phyloP scores from a whole-genome alignment of 179 eudicot species.

The Carnegiea gigantea region DNA sequence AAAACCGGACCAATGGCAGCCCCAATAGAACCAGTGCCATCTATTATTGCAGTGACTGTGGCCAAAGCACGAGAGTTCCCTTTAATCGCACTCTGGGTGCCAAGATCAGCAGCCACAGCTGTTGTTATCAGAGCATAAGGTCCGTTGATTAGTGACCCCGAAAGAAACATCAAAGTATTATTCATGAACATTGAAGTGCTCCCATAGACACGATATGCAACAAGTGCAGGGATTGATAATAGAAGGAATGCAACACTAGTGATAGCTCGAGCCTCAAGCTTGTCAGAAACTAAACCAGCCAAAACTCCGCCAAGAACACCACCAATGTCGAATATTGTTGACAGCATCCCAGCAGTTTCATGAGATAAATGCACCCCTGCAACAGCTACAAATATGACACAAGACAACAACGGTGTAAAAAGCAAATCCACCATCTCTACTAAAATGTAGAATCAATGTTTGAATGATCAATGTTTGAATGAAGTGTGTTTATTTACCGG shows the following conservation, averaged over 20 bases:
- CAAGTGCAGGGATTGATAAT: constrained; percentile 69
- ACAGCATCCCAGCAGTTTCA: constrained; percentile 80
- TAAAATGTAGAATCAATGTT: neutral
- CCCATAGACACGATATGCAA: constrained; percentile 70
- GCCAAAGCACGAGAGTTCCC: constrained; percentile 89
- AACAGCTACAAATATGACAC: constrained; percentile 55
- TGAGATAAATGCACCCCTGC: constrained; percentile 86
- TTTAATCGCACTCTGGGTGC: constrained; percentile 60
- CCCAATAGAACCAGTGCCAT: constrained; percentile 93
- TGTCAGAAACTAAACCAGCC: constrained; percentile 75
- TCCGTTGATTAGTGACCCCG: constrained; percentile 82
- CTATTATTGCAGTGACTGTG: constrained; percentile 91
- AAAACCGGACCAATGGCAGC: constrained; percentile 94
- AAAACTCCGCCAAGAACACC: constrained; percentile 83
- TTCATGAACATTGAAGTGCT: constrained; percentile 57
- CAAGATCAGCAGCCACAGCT: constrained; percentile 90
- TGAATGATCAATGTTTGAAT: neutral
- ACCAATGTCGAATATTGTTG: constrained; percentile 85
- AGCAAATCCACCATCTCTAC: neutral
- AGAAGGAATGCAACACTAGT: constrained; percentile 62
- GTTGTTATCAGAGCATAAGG: constrained; percentile 94
- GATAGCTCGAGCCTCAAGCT: constrained; percentile 75
- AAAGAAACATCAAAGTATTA: constrained; percentile 55
- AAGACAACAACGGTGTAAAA: constrained; percentile 16
- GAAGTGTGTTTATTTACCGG: constrained; percentile 52